phyloP scores from a whole-genome alignment of 148 eudicot species.

The Chenopodium suecicum region DNA sequence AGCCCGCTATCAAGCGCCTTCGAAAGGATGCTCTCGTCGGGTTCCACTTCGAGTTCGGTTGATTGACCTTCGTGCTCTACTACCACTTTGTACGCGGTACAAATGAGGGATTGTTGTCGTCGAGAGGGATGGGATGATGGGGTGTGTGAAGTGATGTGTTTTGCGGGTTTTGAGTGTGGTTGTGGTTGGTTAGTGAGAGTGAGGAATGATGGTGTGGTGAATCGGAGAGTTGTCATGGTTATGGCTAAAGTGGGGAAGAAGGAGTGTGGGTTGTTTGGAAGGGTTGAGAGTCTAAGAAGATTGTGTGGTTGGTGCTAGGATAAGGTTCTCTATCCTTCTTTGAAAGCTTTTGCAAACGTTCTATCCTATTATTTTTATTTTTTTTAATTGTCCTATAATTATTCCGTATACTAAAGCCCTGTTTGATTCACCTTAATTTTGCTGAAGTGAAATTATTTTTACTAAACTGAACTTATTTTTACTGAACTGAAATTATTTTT shows the following conservation, averaged over 20 bases:
- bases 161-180: slow-evolving; percentile 11
- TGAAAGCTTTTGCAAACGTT: too few species aligned
- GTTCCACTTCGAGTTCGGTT: slow-evolving; percentile 70
- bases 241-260: not conserved
- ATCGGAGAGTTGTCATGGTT: slow-evolving; percentile 44
- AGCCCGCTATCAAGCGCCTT: slow-evolving; percentile 71
- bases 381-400: too few species aligned
- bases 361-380: too few species aligned
- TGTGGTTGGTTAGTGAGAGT: slow-evolving; percentile 24
- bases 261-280: not conserved
- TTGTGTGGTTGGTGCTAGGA: slow-evolving; percentile 17
- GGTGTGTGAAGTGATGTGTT: not conserved
- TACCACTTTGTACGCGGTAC: slow-evolving; percentile 53
- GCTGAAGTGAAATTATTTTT: too few species aligned
- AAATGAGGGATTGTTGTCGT: slow-evolving; percentile 9
- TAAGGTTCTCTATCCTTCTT: not conserved
- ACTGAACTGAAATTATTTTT: too few species aligned
- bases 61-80: slow-evolving; percentile 61
- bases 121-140: not conserved
- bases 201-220: slow-evolving; percentile 42
- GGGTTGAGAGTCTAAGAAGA: slow-evolving; percentile 1
- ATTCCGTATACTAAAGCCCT: too few species aligned
- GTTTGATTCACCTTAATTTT: too few species aligned
- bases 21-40: slow-evolving; percentile 72
- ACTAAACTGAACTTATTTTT: too few species aligned